These are phyloP conservation scores for Colletotrichum neosansevieriae DNA, from an alignment of 2,329 filamentous ascomycete genomes.

Conservation along the genomic window DNA sequence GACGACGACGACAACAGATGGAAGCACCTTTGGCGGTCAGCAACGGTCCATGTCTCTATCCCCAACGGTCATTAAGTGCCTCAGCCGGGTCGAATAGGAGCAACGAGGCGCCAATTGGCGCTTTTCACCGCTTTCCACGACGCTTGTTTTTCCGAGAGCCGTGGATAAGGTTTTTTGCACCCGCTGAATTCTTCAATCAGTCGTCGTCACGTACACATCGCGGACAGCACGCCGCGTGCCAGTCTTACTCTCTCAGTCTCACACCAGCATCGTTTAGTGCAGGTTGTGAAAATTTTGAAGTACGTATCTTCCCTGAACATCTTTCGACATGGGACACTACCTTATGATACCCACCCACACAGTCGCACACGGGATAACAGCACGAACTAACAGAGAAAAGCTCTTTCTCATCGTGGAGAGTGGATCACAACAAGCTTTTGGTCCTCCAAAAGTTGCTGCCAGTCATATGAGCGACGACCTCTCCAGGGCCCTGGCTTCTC, in stretches of 20 bases:
- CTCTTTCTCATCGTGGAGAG: constrained; percentile 19
- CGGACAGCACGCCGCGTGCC: background rate
- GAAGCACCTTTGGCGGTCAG: constrained; percentile 31
- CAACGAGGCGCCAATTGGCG: constrained; percentile 27
- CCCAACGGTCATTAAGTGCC: constrained; percentile 35
- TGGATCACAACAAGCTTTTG: constrained; percentile 42
- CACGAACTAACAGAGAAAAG: constrained; percentile 14
- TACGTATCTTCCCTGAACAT: constrained; percentile 31
- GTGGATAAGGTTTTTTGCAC: constrained; percentile 13
- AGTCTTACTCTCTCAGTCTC: background rate
- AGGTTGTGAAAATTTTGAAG: constrained; percentile 20
- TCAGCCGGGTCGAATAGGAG: constrained; percentile 19
- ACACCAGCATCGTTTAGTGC: constrained; percentile 8
- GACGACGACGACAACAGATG: constrained; percentile 4
- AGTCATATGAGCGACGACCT: constrained; percentile 19
- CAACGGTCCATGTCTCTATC: constrained; percentile 21
- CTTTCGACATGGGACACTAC: constrained; percentile 24
- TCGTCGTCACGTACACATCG: constrained; percentile 10
- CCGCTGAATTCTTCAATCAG: constrained; percentile 26
- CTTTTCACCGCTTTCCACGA: constrained; percentile 10
- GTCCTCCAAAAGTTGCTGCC: constrained; percentile 30
- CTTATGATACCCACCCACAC: constrained; percentile 30
- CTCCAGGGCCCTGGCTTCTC: constrained; percentile 21
- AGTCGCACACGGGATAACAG: constrained; percentile 13
- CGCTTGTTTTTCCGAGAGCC: constrained; percentile 6